Conservation (phyloP, 2,329 filamentous ascomycete species). For the Didymella pinodella region DNA sequence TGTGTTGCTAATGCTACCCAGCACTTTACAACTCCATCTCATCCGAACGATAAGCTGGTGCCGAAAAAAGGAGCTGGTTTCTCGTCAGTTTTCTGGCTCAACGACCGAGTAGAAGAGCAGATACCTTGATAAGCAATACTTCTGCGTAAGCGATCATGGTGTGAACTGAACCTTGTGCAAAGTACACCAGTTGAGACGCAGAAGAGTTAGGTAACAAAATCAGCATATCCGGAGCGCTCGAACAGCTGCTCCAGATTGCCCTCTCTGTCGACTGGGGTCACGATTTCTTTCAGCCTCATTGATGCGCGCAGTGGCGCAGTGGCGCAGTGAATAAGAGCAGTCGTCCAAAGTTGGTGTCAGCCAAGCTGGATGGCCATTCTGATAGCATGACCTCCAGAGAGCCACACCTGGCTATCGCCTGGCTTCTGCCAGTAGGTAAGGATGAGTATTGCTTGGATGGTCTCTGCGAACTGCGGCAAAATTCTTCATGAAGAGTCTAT, state of each 20-base stretch:
- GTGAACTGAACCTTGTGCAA: conserved; percentile 24
- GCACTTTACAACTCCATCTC: not conserved
- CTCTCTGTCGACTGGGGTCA: conserved; percentile 20
- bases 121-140: conserved; percentile 24
- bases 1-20: not conserved
- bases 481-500: not conserved
- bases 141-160: conserved; percentile 25
- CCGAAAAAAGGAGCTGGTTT: conserved; percentile 3
- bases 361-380: conserved; percentile 22
- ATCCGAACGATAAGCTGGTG: conserved; percentile 1
- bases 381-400: conserved; percentile 16
- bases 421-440: conserved; percentile 23
- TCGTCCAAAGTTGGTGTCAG: conserved; percentile 16
- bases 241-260: conserved; percentile 22
- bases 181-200: conserved; percentile 14
- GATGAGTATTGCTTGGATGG: conserved; percentile 16
- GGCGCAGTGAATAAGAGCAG: conserved; percentile 19
- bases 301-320: conserved; percentile 15
- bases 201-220: conserved; percentile 9
- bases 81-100: not conserved
- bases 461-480: conserved; percentile 6
- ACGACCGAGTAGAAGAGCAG: not conserved
- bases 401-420: conserved; percentile 16
- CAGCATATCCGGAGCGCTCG: conserved; percentile 18
- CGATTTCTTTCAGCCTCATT: conserved; percentile 7